Evolutionary conservation across 495 filamentous ascomycete genomes (phyloP).

Genomic region (Aspergillus baeticus): DNA sequence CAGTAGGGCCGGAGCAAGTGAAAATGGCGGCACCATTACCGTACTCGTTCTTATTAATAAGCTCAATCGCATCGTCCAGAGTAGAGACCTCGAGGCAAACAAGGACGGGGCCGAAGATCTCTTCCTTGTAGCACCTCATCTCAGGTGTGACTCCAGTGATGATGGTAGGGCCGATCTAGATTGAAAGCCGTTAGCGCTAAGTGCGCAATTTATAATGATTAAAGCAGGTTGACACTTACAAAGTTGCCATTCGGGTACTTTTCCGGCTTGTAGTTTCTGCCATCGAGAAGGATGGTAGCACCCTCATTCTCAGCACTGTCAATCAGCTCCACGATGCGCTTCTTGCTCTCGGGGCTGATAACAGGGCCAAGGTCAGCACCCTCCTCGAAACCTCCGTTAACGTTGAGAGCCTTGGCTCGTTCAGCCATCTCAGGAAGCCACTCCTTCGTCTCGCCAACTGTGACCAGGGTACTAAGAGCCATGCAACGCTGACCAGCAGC

Average conservation of each 20-base stretch:
- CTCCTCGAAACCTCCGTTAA: slow-evolving; percentile 93
- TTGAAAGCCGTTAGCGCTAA: background rate
- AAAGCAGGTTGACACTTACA: slow-evolving; percentile 44
- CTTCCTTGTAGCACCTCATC: slow-evolving; percentile 94
- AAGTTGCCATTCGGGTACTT: slow-evolving; percentile 98
- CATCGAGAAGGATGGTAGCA: slow-evolving; percentile 92
- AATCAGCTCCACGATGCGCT: slow-evolving; percentile 86
- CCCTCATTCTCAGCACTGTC: slow-evolving; percentile 88
- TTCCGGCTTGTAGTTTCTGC: slow-evolving; percentile 78
- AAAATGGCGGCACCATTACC: slow-evolving; percentile 71
- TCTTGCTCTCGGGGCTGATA: slow-evolving; percentile 88
- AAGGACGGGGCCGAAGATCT: slow-evolving; percentile 93
- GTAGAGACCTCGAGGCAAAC: slow-evolving; percentile 44
- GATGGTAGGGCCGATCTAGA: slow-evolving; percentile 79
- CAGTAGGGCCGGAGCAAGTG: slow-evolving; percentile 61
- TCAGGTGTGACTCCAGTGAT: slow-evolving; percentile 87
- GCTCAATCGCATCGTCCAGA: slow-evolving; percentile 70
- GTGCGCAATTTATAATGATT: background rate
- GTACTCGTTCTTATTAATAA: slow-evolving; percentile 70
- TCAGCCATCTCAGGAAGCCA: slow-evolving; percentile 93
- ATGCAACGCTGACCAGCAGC: slow-evolving; percentile 98
- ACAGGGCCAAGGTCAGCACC: slow-evolving; percentile 96
- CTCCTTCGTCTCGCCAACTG: slow-evolving; percentile 90
- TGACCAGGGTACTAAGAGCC: slow-evolving; percentile 91
- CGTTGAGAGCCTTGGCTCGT: slow-evolving; percentile 81